Percentiles rank a stretch among this genome's conserved stretches.
Evolutionary conservation across 2,329 filamentous ascomycete species (phyloP).

Genomic region (Ceratocystis diversiconidia): DNA sequence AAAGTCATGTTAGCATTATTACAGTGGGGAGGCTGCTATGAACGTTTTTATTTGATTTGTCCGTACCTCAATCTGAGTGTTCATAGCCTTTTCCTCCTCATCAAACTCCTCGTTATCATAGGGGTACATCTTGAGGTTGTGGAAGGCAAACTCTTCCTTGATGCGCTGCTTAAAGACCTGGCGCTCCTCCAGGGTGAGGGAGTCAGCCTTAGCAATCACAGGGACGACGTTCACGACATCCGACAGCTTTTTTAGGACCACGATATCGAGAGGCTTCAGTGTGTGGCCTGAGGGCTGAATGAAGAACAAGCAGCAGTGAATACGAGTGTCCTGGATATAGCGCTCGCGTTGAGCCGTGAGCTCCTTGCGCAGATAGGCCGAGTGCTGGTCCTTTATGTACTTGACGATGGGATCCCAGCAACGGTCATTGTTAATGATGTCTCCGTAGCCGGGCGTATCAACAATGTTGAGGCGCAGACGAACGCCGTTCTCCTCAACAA

Average conservation of each 20-base stretch:
- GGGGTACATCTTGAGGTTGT: slow-evolving; percentile 99
- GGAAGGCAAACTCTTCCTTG: slow-evolving; percentile 99
- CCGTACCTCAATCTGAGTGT: slow-evolving; percentile 86
- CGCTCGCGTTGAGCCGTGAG: slow-evolving; percentile 97
- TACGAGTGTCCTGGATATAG: slow-evolving; percentile 97
- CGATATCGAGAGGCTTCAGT: slow-evolving; percentile 97
- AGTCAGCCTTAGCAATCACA: slow-evolving; percentile 96
- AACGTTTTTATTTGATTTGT: neutral
- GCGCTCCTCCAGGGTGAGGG: slow-evolving; percentile 88
- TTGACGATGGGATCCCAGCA: slow-evolving; percentile 99
- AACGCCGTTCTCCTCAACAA: slow-evolving; percentile 98
- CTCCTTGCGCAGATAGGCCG: slow-evolving; percentile 96
- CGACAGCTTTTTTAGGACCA: slow-evolving; percentile 97
- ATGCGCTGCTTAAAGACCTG: slow-evolving; percentile 96
- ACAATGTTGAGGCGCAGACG: slow-evolving; percentile 96
- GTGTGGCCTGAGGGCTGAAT: slow-evolving; percentile 97
- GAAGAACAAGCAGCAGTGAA: slow-evolving; percentile 99
- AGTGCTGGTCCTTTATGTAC: slow-evolving; percentile 99
- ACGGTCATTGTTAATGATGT: slow-evolving; percentile 98
- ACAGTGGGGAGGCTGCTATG: neutral
- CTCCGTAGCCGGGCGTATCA: slow-evolving; percentile 94
- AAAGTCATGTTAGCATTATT: slow-evolving; percentile 26
- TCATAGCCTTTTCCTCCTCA: slow-evolving; percentile 85
- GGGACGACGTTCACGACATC: slow-evolving; percentile 99
- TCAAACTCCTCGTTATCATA: slow-evolving; percentile 99